Percentiles rank a stretch among this genome's conserved stretches.
Conservation (phyloP, 768 basidiomycete genomes). For the Gymnopilus junonius region DNA sequence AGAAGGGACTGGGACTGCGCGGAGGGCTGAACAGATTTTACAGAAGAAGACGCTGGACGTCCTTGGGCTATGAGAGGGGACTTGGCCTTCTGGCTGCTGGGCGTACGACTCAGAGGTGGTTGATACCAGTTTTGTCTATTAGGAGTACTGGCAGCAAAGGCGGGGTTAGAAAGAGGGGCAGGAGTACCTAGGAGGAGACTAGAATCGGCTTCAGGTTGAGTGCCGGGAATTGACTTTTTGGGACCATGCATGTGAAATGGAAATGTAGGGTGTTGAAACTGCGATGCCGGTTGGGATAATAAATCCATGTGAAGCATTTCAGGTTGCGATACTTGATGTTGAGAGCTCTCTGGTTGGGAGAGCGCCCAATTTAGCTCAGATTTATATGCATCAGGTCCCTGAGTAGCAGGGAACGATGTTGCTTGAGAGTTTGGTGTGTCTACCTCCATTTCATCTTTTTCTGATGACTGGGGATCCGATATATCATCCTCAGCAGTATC, state of each 20-base stretch:
- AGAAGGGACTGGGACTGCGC: neutral
- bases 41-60: neutral
- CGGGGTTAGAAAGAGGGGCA: constrained; percentile 13
- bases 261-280: constrained; percentile 19
- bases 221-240: neutral
- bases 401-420: neutral
- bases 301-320: constrained; percentile 5
- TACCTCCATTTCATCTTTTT: neutral
- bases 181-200: constrained; percentile 12
- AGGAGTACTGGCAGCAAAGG: constrained; percentile 28
- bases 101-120: constrained; percentile 16
- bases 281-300: constrained; percentile 27
- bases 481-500: neutral
- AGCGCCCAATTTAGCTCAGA: constrained; percentile 15
- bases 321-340: constrained; percentile 3
- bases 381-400: constrained; percentile 2
- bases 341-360: neutral
- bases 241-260: constrained; percentile 20
- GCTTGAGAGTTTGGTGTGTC: neutral
- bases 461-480: neutral
- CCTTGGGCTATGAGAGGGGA: neutral
- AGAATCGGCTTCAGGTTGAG: constrained; percentile 6
- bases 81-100: constrained; percentile 7
- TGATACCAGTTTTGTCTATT: constrained; percentile 41
- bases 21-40: neutral